Evolutionary conservation across 176 grass and related monocot genomes (phyloP), one percentile per base, ranked within the genome.

Genomic region (Hordeum vulgare): DNA sequence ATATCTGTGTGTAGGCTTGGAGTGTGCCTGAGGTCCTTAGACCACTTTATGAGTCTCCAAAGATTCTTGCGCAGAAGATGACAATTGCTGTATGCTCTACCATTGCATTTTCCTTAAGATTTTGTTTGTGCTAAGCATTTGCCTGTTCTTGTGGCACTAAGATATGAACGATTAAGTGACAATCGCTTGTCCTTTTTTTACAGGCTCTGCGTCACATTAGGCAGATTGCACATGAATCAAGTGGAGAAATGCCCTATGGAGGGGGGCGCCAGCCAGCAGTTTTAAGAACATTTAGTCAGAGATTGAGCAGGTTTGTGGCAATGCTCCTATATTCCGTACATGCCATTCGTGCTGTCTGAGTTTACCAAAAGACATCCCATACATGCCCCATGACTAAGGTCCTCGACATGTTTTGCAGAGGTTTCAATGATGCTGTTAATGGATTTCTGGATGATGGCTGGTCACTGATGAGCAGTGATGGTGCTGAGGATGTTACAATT

Each of bases 341-440:
- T 74, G 18, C 8, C 45, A 21, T 13, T 75, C 71, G 28, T 20
- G 9, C 23, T 24, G 1, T 56, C 53, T 26, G 70, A 69, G 26
- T 85, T 67, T 71, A 49, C 35, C 5, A 40, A 13, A 29, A 34
- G 42, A 5, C 27, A 11, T 29, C 15, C 20, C 72, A 70, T 20
- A 23, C 39, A 26, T 59, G 14, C 28, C 42, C 24, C 53, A 6
- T 61, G 12, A 41, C 64, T 80, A 82, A 66, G 34, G 42, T 65
- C 42, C 26, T 77, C 29, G 2, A 72, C 27, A 23, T 77, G 65
- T 82, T 78, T 82, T 79, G 77, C 81, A 99, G 97, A 77, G 93
- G 97, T 21, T 99, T 99, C 80, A 99, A 99, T 58, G 94, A 96
- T 29, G 97, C 97, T 61, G 93, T 99, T 18, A 99, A 99, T 26